Conservation (phyloP, 2,329 filamentous ascomycete species). For the Curvularia spicifera region DNA sequence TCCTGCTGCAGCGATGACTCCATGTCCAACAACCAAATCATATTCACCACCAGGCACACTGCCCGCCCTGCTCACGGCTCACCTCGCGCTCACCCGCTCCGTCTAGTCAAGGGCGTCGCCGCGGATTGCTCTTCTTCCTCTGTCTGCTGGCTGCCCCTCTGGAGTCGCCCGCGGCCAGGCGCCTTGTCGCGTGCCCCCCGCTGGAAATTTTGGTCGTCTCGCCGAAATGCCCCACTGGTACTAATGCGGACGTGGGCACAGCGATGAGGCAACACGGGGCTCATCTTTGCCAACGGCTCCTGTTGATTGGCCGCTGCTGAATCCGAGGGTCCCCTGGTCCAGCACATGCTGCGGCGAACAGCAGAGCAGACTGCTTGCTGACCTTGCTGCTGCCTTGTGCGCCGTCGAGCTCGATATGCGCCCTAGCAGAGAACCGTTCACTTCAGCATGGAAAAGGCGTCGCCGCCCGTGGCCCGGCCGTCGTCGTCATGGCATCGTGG, state of each 20-base stretch:
- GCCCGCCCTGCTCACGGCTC: neutral
- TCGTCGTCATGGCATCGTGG: constrained; percentile 10
- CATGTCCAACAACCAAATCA: constrained; percentile 18
- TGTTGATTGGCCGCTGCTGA: constrained; percentile 37
- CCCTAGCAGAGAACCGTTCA: neutral
- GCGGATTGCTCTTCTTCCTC: neutral
- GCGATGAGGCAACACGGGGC: constrained; percentile 41
- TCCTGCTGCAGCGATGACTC: constrained; percentile 31
- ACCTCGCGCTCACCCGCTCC: no score
- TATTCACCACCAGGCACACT: constrained; percentile 12
- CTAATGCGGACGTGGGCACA: constrained; percentile 36
- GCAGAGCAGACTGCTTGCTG: constrained; percentile 30
- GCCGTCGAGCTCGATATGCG: constrained; percentile 17
- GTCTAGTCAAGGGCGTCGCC: neutral
- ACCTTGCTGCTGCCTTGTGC: constrained; percentile 3
- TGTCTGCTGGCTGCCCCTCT: neutral
- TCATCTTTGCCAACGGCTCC: constrained; percentile 26
- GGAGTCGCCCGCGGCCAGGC: neutral
- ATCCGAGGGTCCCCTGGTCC: constrained; percentile 31
- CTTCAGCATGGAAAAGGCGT: neutral
- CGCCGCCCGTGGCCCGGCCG: neutral
- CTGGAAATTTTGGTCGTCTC: constrained; percentile 24
- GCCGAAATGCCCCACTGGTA: constrained; percentile 41
- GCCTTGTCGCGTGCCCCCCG: constrained; percentile 36
- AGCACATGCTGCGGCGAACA: constrained; percentile 33